Base-by-base conservation (phyloP, 2,329 filamentous ascomycete genomes). In the Sclerotinia borealis region DNA sequence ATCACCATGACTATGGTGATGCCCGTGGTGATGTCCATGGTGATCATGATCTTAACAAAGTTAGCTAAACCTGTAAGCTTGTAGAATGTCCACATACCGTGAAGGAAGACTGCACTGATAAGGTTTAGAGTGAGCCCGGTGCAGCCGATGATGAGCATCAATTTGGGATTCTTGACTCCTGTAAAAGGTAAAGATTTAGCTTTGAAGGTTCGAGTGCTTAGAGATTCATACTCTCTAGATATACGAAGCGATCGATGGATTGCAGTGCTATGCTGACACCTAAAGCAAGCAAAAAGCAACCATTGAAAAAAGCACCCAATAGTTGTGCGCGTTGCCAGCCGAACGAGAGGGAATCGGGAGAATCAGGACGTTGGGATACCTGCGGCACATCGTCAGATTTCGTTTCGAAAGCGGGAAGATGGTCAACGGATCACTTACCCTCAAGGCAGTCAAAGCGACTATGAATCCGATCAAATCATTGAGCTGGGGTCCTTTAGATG, bases 271-370 rank as follows among this genome's bases (percentile, higher is more conserved):
- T 90, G 73, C 87, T 91, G 41, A 92, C 75, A 1, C 88, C 88
- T 2, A 93, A 77, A 0, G 87, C 89, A 19, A 92, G 75, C 1
- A 93, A 80, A 64, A 93, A 90, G 1, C 87, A 85, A 17, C 89
- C 89, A 70, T 93, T 93, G 80, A 92, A 93, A 75, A 93, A 93
- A 27, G 88, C 88, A 6, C 89, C 89, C 0, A 93, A 78, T 1
- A 92, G 74, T n/a, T 84, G 83, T 19, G 89, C 88, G 37, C 90
- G 82, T 63, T 90, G 86, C 89, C 88, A 92, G n/a, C 89, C 89
- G 68, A 90, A 92, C 0, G 88, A 84, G 19, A 90, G 79, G 11
- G 79, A 79, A 65, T 82, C 79, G 0, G 87, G 87, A 1, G 82
- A 82, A 6, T 82, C 76, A 50, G 78, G 77, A 48, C 80, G 77